Conservation (phyloP, 2,329 filamentous ascomycete species). For the Penicillium expansum region DNA sequence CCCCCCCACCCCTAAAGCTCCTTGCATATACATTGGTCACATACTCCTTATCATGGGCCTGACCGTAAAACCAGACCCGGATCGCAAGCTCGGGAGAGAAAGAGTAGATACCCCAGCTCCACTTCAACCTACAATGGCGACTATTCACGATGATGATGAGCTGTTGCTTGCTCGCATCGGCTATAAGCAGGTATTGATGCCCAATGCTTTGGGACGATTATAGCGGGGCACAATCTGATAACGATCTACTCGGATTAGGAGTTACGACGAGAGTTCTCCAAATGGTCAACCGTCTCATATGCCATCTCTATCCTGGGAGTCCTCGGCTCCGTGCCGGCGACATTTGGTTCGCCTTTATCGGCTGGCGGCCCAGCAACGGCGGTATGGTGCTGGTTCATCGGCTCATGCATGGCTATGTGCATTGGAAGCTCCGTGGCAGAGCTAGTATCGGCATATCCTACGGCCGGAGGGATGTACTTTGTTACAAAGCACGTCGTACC, state of each 20-base stretch:
- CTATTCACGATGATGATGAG: slow-evolving; percentile 58
- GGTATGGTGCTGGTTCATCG: slow-evolving; percentile 65
- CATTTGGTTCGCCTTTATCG: slow-evolving; percentile 57
- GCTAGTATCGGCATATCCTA: slow-evolving; percentile 64
- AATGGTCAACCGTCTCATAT: slow-evolving; percentile 66
- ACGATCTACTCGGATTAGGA: slow-evolving; percentile 45
- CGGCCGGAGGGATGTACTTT: slow-evolving; percentile 67
- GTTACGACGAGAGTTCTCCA: slow-evolving; percentile 61
- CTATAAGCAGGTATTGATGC: slow-evolving; percentile 57
- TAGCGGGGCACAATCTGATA: slow-evolving; percentile 10
- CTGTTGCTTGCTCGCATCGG: slow-evolving; percentile 60
- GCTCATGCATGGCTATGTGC: slow-evolving; percentile 62
- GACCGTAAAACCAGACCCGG: slow-evolving; percentile 12
- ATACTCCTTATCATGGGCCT: slow-evolving; percentile 12
- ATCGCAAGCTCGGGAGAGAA: slow-evolving; percentile 9
- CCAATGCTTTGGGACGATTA: slow-evolving; percentile 1
- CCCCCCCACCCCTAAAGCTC: slow-evolving; percentile 1
- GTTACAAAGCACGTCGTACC: slow-evolving; percentile 65
- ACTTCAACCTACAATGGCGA: slow-evolving; percentile 33
- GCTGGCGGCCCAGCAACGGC: slow-evolving; percentile 62
- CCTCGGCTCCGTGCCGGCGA: slow-evolving; percentile 63
- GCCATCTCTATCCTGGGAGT: slow-evolving; percentile 65
- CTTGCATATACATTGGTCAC: slow-evolving; percentile 1
- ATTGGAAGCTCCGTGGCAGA: slow-evolving; percentile 66
- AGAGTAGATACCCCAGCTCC: not conserved